Evolutionary conservation across 805 yeast species (phyloP).

Genomic region (Phaffomyces antillensis): DNA sequence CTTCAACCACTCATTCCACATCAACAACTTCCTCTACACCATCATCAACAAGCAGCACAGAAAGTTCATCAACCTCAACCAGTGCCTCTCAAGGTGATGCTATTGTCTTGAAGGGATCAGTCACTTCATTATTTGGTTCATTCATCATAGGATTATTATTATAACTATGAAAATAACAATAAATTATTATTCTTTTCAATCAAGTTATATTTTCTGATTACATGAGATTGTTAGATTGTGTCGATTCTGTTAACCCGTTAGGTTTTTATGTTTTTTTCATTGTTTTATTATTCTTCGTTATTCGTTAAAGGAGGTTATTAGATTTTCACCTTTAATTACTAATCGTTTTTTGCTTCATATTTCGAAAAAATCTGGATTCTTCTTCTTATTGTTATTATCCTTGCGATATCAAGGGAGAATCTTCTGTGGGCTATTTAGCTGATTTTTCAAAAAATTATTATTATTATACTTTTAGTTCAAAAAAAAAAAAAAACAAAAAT

Average conservation of each 20-base stretch:
- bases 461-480: no score
- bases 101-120: neutral
- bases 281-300: neutral
- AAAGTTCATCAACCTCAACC: neutral
- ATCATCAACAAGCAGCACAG: neutral
- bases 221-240: neutral
- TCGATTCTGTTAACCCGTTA: neutral
- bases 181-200: neutral
- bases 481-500: no score
- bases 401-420: no score
- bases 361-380: no score
- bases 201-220: neutral
- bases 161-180: neutral
- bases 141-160: constrained; percentile 1
- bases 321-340: no score
- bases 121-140: neutral
- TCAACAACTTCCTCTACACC: constrained; percentile 1
- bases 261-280: neutral
- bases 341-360: no score
- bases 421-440: no score
- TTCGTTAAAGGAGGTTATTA: no score
- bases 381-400: no score
- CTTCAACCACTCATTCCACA: constrained; percentile 9
- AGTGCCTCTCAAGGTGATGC: constrained; percentile 3
- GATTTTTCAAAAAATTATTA: no score